A percentile compares a stretch with the other conserved stretches of the same genome.
These are phyloP conservation scores for Neurospora tetraspora DNA, from an alignment of 495 filamentous ascomycete species.

Conservation along the genomic window DNA sequence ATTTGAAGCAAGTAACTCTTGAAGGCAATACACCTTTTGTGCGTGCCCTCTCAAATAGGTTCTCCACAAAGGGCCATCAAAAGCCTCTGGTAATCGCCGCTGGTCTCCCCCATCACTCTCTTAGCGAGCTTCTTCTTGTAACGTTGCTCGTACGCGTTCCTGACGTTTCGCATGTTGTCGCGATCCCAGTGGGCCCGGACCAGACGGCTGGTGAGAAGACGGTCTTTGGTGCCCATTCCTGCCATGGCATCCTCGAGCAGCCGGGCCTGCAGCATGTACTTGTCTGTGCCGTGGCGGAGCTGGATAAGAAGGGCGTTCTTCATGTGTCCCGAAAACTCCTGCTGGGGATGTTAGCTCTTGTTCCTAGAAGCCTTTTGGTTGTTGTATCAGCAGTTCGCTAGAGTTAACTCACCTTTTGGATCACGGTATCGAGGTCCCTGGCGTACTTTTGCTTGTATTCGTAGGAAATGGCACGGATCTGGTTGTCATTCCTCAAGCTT, in stretches of 20 bases:
- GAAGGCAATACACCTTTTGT: not conserved
- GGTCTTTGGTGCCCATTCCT: slow-evolving; percentile 79
- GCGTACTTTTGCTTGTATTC: slow-evolving; percentile 60
- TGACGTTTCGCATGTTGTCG: slow-evolving; percentile 59
- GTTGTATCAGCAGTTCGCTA: not conserved
- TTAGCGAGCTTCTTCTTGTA: slow-evolving; percentile 51
- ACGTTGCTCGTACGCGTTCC: slow-evolving; percentile 56
- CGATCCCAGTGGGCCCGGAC: slow-evolving; percentile 74
- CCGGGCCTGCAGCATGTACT: slow-evolving; percentile 69
- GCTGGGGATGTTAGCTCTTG: slow-evolving; percentile 1
- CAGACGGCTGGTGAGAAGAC: slow-evolving; percentile 60
- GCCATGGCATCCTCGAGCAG: slow-evolving; percentile 78
- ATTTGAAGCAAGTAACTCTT: not conserved
- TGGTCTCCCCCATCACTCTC: slow-evolving; percentile 72
- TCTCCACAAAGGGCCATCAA: slow-evolving; percentile 38
- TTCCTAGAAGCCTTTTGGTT: not conserved
- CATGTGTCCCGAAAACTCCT: slow-evolving; percentile 90
- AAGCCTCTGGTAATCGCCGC: slow-evolving; percentile 69
- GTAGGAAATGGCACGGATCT: slow-evolving; percentile 69
- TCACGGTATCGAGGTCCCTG: slow-evolving; percentile 54
- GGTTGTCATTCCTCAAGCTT: slow-evolving; percentile 58
- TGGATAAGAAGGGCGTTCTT: slow-evolving; percentile 72
- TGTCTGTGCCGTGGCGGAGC: slow-evolving; percentile 65
- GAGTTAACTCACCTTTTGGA: slow-evolving; percentile 43
- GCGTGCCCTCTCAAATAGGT: not conserved